Conservation (phyloP, 176 grass and related monocot species). For the Aegilops tauschii region DNA sequence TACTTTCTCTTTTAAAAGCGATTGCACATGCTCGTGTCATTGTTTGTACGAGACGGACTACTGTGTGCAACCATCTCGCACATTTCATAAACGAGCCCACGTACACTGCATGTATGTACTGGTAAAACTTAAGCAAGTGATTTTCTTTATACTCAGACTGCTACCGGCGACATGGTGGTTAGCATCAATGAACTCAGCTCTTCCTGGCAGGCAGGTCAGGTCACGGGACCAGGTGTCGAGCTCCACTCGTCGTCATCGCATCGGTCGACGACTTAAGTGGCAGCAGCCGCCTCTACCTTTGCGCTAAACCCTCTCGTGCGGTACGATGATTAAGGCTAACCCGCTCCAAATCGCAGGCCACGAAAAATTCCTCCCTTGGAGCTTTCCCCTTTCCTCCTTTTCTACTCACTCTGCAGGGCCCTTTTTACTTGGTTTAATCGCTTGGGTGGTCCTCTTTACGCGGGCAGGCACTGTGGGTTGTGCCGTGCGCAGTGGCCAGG, state of each 20-base stretch:
- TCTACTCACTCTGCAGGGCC: conserved; percentile 3
- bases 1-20: neutral
- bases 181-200: neutral
- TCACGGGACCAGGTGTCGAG: conserved; percentile 18
- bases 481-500: conserved; percentile 20
- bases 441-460: neutral
- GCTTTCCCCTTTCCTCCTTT: neutral
- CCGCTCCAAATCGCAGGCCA: neutral
- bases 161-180: neutral
- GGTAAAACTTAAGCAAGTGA: no score
- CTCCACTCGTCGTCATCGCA: conserved; percentile 32
- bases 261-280: neutral
- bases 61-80: neutral
- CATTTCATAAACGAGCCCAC: neutral
- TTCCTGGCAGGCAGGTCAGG: neutral
- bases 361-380: conserved; percentile 37
- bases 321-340: conserved; percentile 28
- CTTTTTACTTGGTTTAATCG: conserved; percentile 18
- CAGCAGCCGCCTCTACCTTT: neutral
- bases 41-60: neutral
- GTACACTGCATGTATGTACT: no score
- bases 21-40: neutral
- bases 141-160: no score
- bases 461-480: neutral
- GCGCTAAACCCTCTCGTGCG: conserved; percentile 29